Conservation (phyloP, 2,329 filamentous ascomycete species). For the Juglanconis sp. region DNA sequence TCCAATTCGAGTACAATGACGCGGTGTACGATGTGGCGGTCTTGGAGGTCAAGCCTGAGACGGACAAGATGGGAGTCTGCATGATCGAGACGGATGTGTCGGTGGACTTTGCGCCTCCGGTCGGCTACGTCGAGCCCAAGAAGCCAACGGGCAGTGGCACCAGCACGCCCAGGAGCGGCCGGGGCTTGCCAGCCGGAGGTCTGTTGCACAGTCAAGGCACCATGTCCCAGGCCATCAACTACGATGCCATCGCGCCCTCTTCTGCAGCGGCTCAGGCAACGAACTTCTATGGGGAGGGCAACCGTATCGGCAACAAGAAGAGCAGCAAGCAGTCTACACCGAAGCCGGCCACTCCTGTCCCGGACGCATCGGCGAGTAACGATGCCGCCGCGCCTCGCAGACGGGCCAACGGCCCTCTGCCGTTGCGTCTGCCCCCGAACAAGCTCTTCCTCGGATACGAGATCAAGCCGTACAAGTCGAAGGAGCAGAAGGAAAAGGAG, state of each 20-base stretch:
- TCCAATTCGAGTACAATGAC: conserved; percentile 96
- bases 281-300: conserved; percentile 76
- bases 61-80: conserved; percentile 79
- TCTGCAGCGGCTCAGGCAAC: conserved; percentile 66
- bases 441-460: conserved; percentile 98
- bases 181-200: conserved; percentile 66
- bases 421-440: conserved; percentile 77
- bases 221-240: conserved; percentile 99
- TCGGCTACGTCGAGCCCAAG: conserved; percentile 90
- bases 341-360: conserved; percentile 69
- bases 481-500: conserved; percentile 66
- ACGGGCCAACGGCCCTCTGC: conserved; percentile 75
- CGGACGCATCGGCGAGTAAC: conserved; percentile 47
- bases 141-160: conserved; percentile 67
- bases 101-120: conserved; percentile 90
- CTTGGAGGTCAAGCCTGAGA: conserved; percentile 85
- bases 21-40: conserved; percentile 90
- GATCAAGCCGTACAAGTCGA: conserved; percentile 80
- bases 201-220: conserved; percentile 79
- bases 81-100: conserved; percentile 96
- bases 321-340: conserved; percentile 71
- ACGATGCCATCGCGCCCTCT: conserved; percentile 80
- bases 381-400: conserved; percentile 34
- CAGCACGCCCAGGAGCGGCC: conserved; percentile 72
- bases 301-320: conserved; percentile 81